Evolutionary conservation across 352 stramenopile species (phyloP).

Genomic region (Phytophthora citrophthora): DNA sequence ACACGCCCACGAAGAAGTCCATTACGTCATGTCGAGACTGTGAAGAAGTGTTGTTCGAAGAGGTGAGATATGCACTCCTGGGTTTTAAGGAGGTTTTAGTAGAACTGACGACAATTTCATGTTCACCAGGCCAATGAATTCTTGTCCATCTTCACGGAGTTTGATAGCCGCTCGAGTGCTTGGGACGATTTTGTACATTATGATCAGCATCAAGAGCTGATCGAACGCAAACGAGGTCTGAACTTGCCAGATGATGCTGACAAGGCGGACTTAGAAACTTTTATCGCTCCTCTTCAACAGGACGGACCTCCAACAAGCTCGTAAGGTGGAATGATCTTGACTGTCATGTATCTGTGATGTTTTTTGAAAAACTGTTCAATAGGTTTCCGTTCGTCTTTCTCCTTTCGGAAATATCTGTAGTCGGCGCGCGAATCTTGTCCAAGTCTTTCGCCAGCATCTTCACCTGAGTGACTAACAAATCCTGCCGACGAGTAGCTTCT

Average conservation of each 20-base stretch:
- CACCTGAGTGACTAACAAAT: constrained; percentile 50
- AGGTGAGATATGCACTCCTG: constrained; percentile 38
- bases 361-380: constrained; percentile 4
- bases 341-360: constrained; percentile 1
- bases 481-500: constrained; percentile 53
- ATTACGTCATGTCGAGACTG: constrained; percentile 81
- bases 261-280: constrained; percentile 21
- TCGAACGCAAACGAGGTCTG: constrained; percentile 66
- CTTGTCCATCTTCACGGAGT: constrained; percentile 64
- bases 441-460: constrained; percentile 45
- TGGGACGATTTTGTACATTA: constrained; percentile 81
- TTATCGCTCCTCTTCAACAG: constrained; percentile 28
- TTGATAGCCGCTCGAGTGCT: constrained; percentile 62
- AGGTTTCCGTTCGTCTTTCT: constrained; percentile 13
- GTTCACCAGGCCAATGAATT: constrained; percentile 64
- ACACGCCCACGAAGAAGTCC: constrained; percentile 80
- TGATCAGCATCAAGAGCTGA: constrained; percentile 54
- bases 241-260: constrained; percentile 15
- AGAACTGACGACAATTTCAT: constrained; percentile 10
- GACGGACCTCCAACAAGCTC: constrained; percentile 5
- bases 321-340: not conserved
- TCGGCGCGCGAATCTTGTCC: constrained; percentile 19
- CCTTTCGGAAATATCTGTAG: not conserved
- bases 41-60: constrained; percentile 78
- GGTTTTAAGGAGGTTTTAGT: not conserved